phyloP scores from a whole-genome alignment of 441 rosid species.

The Euphorbia schlechtendalii region DNA sequence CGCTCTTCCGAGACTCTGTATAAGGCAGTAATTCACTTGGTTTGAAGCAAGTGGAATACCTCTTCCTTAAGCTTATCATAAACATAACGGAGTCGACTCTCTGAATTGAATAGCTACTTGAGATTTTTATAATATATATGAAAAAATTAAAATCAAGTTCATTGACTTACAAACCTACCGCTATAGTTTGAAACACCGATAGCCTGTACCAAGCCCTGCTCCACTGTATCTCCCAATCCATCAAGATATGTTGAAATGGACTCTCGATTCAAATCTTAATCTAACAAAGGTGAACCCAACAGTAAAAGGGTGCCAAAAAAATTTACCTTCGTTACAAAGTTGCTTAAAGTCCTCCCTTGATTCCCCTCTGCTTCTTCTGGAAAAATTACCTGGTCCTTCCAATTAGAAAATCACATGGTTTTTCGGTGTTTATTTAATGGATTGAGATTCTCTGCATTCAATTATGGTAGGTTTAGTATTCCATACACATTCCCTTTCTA shows the following conservation, averaged over 20 bases:
- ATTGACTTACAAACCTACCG: slow-evolving; percentile 28
- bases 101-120: slow-evolving; percentile 31
- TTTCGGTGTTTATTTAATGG: no score
- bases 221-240: slow-evolving; percentile 97
- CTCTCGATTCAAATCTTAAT: slow-evolving; percentile 23
- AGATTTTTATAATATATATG: neutral
- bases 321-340: slow-evolving; percentile 94
- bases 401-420: no score
- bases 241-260: slow-evolving; percentile 72
- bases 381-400: no score
- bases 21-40: slow-evolving; percentile 96
- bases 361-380: no score
- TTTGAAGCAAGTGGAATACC: slow-evolving; percentile 92
- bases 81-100: slow-evolving; percentile 71
- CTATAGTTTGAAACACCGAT: slow-evolving; percentile 95
- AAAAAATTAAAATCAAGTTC: slow-evolving; percentile 10
- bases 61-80: slow-evolving; percentile 70
- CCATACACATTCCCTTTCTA: no score
- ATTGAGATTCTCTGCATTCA: no score
- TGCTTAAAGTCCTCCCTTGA: no score
- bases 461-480: no score
- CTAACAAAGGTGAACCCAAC: no score
- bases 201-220: slow-evolving; percentile 94
- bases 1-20: slow-evolving; percentile 75
- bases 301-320: slow-evolving; percentile 23